phyloP scores from a whole-genome alignment of 331 rosid species.

The Spiraea crenata region DNA sequence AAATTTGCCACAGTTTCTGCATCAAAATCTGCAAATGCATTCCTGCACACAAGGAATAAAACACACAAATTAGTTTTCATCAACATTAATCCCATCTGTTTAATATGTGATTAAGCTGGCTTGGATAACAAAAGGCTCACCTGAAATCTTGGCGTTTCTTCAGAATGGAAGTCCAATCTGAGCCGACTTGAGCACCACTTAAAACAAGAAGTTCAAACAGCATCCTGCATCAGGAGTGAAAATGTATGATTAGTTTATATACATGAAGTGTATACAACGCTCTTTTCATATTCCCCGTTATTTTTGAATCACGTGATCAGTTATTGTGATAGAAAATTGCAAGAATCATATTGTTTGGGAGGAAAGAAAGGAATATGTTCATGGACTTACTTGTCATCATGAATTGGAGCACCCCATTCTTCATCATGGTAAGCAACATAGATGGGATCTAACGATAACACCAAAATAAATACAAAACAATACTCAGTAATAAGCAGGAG shows the following conservation, averaged over 20 bases:
- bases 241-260: background rate
- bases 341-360: too few relatives aligned
- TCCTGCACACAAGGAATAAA: constrained; percentile 39
- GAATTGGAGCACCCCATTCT: constrained; percentile 99
- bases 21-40: constrained; percentile 82
- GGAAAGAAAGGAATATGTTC: background rate
- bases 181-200: constrained; percentile 96
- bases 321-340: background rate
- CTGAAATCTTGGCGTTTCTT: constrained; percentile 87
- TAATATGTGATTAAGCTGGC: background rate
- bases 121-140: constrained; percentile 27
- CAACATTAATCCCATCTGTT: background rate
- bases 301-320: background rate
- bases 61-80: background rate
- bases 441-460: constrained; percentile 56
- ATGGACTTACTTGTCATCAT: constrained; percentile 82
- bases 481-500: constrained; percentile 1
- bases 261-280: background rate
- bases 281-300: too few relatives aligned
- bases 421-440: constrained; percentile 97
- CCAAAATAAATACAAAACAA: background rate
- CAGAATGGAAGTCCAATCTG: constrained; percentile 93
- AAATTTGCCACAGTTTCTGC: constrained; percentile 70
- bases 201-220: constrained; percentile 79
- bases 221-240: constrained; percentile 44